A percentile compares a stretch with the other conserved stretches of the same genome.
phyloP scores from a whole-genome alignment of 2,329 filamentous ascomycete species.

The Nigrospora oryzae region DNA sequence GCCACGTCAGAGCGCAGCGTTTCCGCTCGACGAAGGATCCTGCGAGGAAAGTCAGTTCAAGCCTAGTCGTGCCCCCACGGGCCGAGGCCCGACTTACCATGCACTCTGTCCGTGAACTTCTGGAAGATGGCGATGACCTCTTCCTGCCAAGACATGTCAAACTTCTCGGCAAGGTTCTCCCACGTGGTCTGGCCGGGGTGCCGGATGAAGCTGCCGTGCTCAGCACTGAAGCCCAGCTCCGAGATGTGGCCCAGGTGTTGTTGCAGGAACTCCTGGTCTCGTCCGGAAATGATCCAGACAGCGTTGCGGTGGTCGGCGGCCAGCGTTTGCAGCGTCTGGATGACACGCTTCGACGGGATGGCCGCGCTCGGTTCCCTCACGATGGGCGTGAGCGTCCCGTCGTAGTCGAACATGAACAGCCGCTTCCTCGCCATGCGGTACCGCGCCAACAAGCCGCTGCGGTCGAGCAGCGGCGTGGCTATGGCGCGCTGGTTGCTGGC shows the following conservation, averaged over 20 bases:
- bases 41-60: conserved; percentile 19
- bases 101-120: conserved; percentile 78
- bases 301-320: conserved; percentile 73
- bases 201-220: conserved; percentile 93
- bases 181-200: conserved; percentile 69
- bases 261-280: conserved; percentile 84
- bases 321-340: conserved; percentile 70
- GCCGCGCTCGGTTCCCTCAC: conserved; percentile 86
- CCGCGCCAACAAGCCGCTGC: conserved; percentile 58
- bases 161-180: conserved; percentile 80
- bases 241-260: conserved; percentile 89
- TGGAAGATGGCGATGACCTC: conserved; percentile 81
- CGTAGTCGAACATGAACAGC: conserved; percentile 98
- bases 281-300: conserved; percentile 98
- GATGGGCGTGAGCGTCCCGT: conserved; percentile 92
- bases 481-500: conserved; percentile 67
- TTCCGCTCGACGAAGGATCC: conserved; percentile 92
- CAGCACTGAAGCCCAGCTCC: conserved; percentile 86
- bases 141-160: conserved; percentile 87
- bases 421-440: conserved; percentile 71
- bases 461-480: conserved; percentile 76
- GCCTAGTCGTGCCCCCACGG: neutral
- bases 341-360: conserved; percentile 75
- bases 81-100: conserved; percentile 46
- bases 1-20: conserved; percentile 91